Evolutionary conservation across 163 green algal genomes (phyloP).

Genomic region (Prototheca cutis): DNA sequence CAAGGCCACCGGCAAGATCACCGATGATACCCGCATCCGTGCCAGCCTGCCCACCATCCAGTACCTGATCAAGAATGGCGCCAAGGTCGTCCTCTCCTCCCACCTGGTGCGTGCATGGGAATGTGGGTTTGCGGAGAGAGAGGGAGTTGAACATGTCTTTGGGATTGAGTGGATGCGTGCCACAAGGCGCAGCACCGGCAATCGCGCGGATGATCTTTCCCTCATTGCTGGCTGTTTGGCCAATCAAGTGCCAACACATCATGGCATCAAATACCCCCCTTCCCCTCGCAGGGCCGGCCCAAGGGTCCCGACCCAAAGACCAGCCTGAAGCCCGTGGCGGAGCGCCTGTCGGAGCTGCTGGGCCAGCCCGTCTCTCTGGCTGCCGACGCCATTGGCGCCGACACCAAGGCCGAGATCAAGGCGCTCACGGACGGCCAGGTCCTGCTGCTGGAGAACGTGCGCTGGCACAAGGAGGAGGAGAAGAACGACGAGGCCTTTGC

Average conservation of each 20-base stretch:
- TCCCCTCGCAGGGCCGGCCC: no score
- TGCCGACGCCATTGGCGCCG: conserved; percentile 88
- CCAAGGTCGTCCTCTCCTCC: conserved; percentile 57
- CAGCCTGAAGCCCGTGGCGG: conserved; percentile 20
- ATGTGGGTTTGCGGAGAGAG: no score
- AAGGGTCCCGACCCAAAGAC: conserved; percentile 90
- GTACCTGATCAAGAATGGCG: conserved; percentile 89
- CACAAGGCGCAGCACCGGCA: no score
- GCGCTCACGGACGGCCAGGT: conserved; percentile 76
- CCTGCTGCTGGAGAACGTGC: conserved; percentile 95
- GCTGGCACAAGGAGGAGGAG: conserved; percentile 98
- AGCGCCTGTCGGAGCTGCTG: conserved; percentile 27
- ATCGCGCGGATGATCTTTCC: no score
- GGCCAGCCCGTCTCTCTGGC: conserved; percentile 63
- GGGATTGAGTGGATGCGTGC: no score
- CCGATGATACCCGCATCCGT: conserved; percentile 96
- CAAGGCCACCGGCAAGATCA: conserved; percentile 66
- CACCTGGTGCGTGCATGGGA: no score
- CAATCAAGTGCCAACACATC: no score
- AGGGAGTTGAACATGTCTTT: no score
- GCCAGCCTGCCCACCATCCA: conserved; percentile 92
- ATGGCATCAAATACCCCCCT: no score
- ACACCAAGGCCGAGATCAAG: conserved; percentile 55
- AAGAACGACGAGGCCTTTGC: conserved; percentile 92
- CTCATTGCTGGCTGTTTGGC: no score